Conservation (phyloP, 495 filamentous ascomycete species). For the Sabuloglossum arenarium region DNA sequence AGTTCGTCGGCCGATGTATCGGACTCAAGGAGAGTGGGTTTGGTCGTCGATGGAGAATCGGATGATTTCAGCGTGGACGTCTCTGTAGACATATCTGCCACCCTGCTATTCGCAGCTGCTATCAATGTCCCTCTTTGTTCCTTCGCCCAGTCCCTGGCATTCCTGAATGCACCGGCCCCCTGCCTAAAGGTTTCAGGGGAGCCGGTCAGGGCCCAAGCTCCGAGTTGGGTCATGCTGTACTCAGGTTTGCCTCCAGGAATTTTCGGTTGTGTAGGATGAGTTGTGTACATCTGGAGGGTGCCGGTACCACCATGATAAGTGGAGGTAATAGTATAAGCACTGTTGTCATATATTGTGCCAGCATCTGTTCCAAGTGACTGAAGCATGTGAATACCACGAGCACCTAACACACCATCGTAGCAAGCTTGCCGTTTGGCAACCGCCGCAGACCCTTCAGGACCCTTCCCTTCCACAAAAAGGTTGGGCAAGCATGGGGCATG, state of each 20-base stretch:
- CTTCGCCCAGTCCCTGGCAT: slow-evolving; percentile 18
- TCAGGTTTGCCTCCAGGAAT: slow-evolving; percentile 12
- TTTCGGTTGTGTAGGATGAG: slow-evolving; percentile 14
- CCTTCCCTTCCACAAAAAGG: slow-evolving; percentile 11
- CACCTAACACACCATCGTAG: slow-evolving; percentile 24
- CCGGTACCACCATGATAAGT: slow-evolving; percentile 20
- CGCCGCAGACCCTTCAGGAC: slow-evolving; percentile 13
- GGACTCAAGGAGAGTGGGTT: too few relatives aligned
- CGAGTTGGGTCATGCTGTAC: slow-evolving; percentile 23
- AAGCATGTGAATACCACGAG: slow-evolving; percentile 23
- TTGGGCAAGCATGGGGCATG: slow-evolving; percentile 22
- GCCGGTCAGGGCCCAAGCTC: slow-evolving; percentile 13
- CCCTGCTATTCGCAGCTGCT: slow-evolving; percentile 8
- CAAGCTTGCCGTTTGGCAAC: slow-evolving; percentile 20
- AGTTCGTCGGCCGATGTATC: too few relatives aligned
- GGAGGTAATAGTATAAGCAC: slow-evolving; percentile 23
- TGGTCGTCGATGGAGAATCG: background rate
- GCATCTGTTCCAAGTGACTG: slow-evolving; percentile 18
- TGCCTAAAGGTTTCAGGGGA: slow-evolving; percentile 13
- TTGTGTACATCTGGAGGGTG: slow-evolving; percentile 16
- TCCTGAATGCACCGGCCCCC: slow-evolving; percentile 19
- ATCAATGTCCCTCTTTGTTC: slow-evolving; percentile 17
- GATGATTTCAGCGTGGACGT: too few relatives aligned
- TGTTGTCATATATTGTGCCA: slow-evolving; percentile 21
- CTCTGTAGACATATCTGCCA: background rate